Base-by-base conservation (phyloP, 371 early-diverging fungal species). In the Lichtheimia ornata region DNA sequence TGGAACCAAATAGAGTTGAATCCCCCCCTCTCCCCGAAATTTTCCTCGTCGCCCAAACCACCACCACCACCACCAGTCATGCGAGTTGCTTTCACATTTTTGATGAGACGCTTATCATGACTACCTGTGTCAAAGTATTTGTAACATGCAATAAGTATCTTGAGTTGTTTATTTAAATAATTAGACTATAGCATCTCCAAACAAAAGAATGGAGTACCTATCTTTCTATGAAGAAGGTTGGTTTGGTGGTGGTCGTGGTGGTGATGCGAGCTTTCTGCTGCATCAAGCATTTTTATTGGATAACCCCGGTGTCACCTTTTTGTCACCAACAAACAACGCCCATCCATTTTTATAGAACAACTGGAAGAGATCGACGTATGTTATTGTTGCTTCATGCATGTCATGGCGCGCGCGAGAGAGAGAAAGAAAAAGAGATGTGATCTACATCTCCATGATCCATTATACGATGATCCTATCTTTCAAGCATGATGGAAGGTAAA, bases 261-360 rank as follows among this genome's bases (percentile, higher is more conserved):
- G 35, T 35, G 20, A 47, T 47, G 47, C 47, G 47, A 47, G 20
- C 20, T 20, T 47, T 47, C 20, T 47, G 47, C 47, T 47, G 47
- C 47, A 47, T 47, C 20, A 5, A 3, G 11, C n/a, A 5, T 18
- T 47, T 47, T 47, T 6, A 47, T 47, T 47, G 47, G 47, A 18
- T 20, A 17, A 47, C 20, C 47, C 35, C 35, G 14, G 47, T 47
- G n/a, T 47, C 11, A 18, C 47, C 18, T 7, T 47, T 13, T n/a
- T 47, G 5, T 0, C 47, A 47, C 5, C 47, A 47, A 35, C 35
- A 35, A 35, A 9, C 28, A 1, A 28, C 35, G 35, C 35, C 35
- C 35, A 35, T 35, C 35, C 6, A 35, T 11, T 35, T 9, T 35
- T 20, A 15, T 47, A n/a, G n/a, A 47, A 47, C n/a, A 47, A 9